Evolutionary conservation across 139 green algal species (phyloP).

Genomic region (Chlorella sp.): DNA sequence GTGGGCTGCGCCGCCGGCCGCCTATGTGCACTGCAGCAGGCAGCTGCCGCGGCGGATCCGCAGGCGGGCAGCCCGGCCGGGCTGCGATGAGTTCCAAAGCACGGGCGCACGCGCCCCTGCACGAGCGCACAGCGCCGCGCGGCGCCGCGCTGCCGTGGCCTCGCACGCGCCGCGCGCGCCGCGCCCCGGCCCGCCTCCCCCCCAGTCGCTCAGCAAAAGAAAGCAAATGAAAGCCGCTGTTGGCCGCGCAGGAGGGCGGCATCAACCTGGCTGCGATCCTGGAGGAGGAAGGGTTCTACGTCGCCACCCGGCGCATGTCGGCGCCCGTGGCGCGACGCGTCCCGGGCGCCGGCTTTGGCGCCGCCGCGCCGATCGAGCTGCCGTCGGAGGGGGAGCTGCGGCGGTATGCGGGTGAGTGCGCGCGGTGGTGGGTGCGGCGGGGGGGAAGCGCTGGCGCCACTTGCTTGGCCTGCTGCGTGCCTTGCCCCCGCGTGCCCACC

Average conservation of each 20-base stretch:
- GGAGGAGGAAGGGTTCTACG: constrained; percentile 81
- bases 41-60: no score
- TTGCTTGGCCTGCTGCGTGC: neutral
- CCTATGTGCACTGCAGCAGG: no score
- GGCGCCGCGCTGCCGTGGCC: no score
- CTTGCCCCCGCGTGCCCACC: neutral
- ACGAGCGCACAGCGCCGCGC: no score
- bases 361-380: constrained; percentile 74
- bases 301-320: constrained; percentile 47
- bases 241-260: constrained; percentile 71
- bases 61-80: no score
- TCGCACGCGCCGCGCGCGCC: no score
- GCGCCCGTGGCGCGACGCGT: constrained; percentile 28
- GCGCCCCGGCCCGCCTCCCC: no score
- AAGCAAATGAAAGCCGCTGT: no score
- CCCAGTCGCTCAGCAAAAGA: no score
- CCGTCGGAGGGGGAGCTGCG: constrained; percentile 62
- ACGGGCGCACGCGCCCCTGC: no score
- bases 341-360: constrained; percentile 51
- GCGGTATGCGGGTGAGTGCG: neutral
- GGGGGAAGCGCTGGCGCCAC: constrained; percentile 24
- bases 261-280: constrained; percentile 73
- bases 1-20: no score
- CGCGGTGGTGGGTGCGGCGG: neutral
- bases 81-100: no score